These are phyloP conservation scores for Heterobasidion annosum DNA, from an alignment of 1,284 basidiomycete genomes.

Conservation along the genomic window DNA sequence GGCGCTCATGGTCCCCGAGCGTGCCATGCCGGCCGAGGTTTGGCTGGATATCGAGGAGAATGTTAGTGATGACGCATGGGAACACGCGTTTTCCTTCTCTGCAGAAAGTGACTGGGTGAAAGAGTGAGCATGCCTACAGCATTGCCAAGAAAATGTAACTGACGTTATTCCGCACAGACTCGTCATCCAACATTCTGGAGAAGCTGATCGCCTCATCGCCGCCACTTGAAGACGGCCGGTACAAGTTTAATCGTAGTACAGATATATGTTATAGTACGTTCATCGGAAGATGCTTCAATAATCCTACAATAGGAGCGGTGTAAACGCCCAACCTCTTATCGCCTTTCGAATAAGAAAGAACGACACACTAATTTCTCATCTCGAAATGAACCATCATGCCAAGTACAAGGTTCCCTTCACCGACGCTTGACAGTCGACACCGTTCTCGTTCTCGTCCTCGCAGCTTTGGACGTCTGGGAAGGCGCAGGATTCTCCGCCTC, in stretches of 20 bases:
- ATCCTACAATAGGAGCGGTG: too few species aligned
- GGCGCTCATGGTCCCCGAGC: neutral
- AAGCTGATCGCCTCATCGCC: too few species aligned
- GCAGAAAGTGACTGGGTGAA: neutral
- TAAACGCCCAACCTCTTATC: too few species aligned
- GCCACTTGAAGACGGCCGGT: too few species aligned
- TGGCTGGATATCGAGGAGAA: neutral
- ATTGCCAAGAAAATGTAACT: neutral
- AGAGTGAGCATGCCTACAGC: neutral
- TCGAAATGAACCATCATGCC: neutral
- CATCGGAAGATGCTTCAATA: too few species aligned
- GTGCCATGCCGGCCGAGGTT: neutral
- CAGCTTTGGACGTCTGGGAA: neutral
- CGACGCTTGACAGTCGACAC: neutral
- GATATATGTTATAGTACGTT: too few species aligned
- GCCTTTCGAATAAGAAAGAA: neutral
- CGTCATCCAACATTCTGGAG: too few species aligned
- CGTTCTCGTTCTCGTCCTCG: conserved; percentile 2
- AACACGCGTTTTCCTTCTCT: neutral
- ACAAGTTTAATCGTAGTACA: too few species aligned
- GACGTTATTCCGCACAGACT: too few species aligned
- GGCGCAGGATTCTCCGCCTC: conserved; percentile 9
- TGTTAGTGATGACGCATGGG: neutral
- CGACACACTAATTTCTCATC: neutral
- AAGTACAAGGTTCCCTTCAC: neutral